phyloP scores from a whole-genome alignment of 169 alveolate genomes.

The Plasmodium yoelii region DNA sequence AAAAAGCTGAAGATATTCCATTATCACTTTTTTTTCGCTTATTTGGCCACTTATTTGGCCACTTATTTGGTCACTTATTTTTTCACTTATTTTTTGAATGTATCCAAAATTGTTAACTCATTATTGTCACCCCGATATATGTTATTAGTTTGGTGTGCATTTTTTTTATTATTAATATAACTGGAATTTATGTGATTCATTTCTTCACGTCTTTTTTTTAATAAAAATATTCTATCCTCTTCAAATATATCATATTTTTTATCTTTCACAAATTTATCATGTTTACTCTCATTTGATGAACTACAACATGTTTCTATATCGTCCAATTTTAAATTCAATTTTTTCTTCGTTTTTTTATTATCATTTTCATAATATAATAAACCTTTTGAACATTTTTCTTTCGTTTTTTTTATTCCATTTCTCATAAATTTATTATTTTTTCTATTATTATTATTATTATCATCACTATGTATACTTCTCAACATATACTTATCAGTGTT shows the following conservation, averaged over 20 bases:
- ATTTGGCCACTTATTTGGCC: no score
- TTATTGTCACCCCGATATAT: not conserved
- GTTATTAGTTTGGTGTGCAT: not conserved
- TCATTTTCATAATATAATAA: not conserved
- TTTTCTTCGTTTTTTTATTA: conserved; percentile 22
- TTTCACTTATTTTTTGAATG: no score
- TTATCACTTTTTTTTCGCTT: no score
- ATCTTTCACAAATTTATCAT: conserved; percentile 46
- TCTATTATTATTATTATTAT: not conserved
- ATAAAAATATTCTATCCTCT: conserved; percentile 29
- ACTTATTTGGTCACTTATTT: no score
- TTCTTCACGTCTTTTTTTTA: conserved; percentile 33
- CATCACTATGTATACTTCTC: not conserved
- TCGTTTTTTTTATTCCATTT: not conserved
- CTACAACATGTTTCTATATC: conserved; percentile 73
- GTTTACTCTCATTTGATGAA: conserved; percentile 42
- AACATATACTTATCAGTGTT: not conserved
- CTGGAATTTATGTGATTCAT: not conserved
- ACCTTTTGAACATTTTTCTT: no score
- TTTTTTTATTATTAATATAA: not conserved
- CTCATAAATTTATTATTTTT: not conserved
- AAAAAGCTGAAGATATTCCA: no score
- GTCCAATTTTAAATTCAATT: conserved; percentile 20
- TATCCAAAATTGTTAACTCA: not conserved
- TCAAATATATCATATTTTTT: conserved; percentile 52